phyloP scores from a whole-genome alignment of 2,329 filamentous ascomycete genomes.

The Paraconiothyrium brasiliense region DNA sequence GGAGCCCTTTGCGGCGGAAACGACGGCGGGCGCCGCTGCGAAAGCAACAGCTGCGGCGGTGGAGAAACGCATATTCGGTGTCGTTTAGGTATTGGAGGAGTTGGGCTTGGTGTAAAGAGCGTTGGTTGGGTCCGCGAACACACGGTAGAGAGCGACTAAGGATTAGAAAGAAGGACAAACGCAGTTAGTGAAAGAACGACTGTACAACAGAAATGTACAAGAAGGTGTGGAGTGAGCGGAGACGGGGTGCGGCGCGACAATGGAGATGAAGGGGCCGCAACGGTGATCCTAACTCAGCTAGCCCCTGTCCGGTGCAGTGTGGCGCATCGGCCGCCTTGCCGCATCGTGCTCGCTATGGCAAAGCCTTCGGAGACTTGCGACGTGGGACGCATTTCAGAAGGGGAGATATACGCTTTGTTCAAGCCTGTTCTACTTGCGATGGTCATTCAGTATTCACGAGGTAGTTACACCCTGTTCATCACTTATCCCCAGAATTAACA shows the following conservation, averaged over 20 bases:
- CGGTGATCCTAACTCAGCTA: conserved; percentile 31
- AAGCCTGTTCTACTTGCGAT: too few relatives aligned
- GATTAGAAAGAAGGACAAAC: conserved; percentile 23
- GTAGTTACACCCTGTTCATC: not conserved
- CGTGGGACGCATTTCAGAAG: not conserved
- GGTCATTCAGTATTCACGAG: too few relatives aligned
- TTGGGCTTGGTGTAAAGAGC: not conserved
- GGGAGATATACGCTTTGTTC: not conserved
- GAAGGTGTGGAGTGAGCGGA: conserved; percentile 23
- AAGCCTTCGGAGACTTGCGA: not conserved
- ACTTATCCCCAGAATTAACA: not conserved
- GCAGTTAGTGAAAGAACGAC: conserved; percentile 31
- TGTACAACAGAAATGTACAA: conserved; percentile 34
- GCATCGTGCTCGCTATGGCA: conserved; percentile 4
- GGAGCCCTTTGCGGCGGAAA: conserved; percentile 61
- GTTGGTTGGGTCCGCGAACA: conserved; percentile 18
- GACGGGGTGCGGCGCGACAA: conserved; percentile 22
- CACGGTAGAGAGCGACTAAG: conserved; percentile 21
- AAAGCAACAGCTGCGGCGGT: conserved; percentile 42
- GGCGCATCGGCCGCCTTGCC: conserved; percentile 7
- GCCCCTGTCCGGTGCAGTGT: conserved; percentile 5
- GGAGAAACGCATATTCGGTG: conserved; percentile 47
- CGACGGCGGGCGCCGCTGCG: conserved; percentile 56
- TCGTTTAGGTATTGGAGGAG: not conserved
- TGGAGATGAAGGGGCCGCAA: conserved; percentile 30